A percentile compares a stretch with the other conserved stretches of the same genome.
Evolutionary conservation across 192 early-diverging fungal genomes (phyloP).

Genomic region (Backusella mclennaniae): DNA sequence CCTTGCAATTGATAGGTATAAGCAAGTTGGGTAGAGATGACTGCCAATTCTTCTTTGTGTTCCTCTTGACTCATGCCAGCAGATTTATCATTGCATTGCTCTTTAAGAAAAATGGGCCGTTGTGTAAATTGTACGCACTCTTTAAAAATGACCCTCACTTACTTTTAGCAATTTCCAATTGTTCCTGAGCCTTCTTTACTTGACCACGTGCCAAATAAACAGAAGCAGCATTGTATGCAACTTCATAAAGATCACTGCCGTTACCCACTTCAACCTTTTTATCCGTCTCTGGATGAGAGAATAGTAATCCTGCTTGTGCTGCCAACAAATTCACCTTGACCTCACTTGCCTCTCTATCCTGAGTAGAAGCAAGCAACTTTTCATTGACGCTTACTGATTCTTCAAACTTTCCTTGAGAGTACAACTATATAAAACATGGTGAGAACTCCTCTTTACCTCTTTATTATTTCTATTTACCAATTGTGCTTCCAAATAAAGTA

Average conservation of each 20-base stretch:
- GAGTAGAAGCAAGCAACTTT: not conserved
- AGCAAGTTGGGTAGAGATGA: conserved; percentile 62
- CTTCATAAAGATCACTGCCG: conserved; percentile 49
- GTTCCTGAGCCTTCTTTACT: conserved; percentile 46
- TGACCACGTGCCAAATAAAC: conserved; percentile 52
- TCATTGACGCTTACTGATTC: conserved; percentile 14
- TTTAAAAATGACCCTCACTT: not conserved
- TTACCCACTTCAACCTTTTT: conserved; percentile 25
- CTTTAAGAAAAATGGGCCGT: not conserved
- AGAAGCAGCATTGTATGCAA: conserved; percentile 68
- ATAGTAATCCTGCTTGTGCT: conserved; percentile 17
- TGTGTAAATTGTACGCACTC: not conserved
- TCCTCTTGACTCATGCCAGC: conserved; percentile 41
- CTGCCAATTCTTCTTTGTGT: conserved; percentile 62
- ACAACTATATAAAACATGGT: conserved; percentile 13
- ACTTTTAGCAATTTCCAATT: conserved; percentile 59
- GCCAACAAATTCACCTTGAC: conserved; percentile 28
- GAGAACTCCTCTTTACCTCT: not conserved
- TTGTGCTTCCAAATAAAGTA: conserved; percentile 66
- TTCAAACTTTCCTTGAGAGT: conserved; percentile 23
- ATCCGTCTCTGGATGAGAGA: not conserved
- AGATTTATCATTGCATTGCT: conserved; percentile 37
- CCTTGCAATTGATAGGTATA: conserved; percentile 68
- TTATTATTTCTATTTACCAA: conserved; percentile 44
- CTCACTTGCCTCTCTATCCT: conserved; percentile 15